Conservation (phyloP, 2,329 filamentous ascomycete genomes). For the Dendrostoma leiphaemia region DNA sequence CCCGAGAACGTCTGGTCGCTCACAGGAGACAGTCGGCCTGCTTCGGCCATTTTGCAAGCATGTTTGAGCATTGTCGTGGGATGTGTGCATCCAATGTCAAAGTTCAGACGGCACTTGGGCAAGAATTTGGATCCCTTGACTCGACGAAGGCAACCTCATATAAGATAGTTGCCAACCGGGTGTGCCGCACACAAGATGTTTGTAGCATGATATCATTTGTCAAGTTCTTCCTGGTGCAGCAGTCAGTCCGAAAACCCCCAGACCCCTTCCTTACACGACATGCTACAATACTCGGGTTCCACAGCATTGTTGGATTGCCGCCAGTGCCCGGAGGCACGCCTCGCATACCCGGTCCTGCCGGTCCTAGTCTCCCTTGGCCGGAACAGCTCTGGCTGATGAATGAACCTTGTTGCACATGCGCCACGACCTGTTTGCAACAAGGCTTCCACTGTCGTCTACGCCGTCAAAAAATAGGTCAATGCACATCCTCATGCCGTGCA, state of each 20-base stretch:
- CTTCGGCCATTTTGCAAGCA: background rate
- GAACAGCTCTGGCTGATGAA: background rate
- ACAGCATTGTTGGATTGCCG: constrained; percentile 2
- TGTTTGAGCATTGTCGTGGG: background rate
- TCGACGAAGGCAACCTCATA: background rate
- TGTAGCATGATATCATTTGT: constrained; percentile 17
- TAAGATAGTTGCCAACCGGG: too few relatives aligned
- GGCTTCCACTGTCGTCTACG: background rate
- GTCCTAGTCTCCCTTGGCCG: background rate
- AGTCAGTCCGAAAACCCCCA: background rate
- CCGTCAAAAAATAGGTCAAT: background rate
- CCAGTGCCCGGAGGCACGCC: constrained; percentile 2
- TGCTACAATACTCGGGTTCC: constrained; percentile 1
- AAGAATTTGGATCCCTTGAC: background rate
- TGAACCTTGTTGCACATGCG: constrained; percentile 3
- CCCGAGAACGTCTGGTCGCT: background rate
- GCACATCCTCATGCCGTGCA: background rate
- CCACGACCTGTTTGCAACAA: constrained; percentile 1
- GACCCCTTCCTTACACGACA: background rate
- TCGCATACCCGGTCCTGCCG: constrained; percentile 15
- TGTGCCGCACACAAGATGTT: constrained; percentile 1
- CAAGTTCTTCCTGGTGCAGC: background rate
- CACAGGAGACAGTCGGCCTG: background rate
- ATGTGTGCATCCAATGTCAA: background rate
- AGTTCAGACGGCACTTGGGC: background rate